Base-by-base conservation (phyloP, 2,329 filamentous ascomycete genomes). In the Chlorencoelia australis region DNA sequence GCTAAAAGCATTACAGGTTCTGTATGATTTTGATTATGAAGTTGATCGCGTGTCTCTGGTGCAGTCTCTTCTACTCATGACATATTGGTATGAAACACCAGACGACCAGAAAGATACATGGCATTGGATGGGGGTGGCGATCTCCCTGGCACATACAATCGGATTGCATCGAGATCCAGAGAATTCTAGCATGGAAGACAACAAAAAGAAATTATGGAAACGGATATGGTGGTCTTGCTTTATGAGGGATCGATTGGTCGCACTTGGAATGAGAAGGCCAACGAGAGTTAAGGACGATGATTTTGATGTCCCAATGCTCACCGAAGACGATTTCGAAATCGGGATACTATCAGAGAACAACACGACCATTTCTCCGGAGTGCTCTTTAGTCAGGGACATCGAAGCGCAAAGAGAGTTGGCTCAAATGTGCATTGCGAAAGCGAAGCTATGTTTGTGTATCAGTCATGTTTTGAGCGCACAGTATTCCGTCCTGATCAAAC, bases 221-320 rank as follows among this genome's bases (percentile, higher is more conserved):
- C 73, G 88, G 35, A 91, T 95, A 49, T 96, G 89, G 89, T 96
- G 89, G 89, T 94, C 84, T 20, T 93, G 85, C 45, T 94, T 94
- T 55, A 94, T 94, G 76, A 80, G 88, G 37, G 89, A 96, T 60
- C 82, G 88, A 32, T 70, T 95, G 27, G 87, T 95, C 45, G 89
- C 89, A 2, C 66, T 96, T 9, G 89, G 89, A 38, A 95, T 95
- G 88, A 76, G 89, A 39, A 76, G 89, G 36, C 88, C 88, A 4
- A 94, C 87, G 25, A 73, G 88, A 35, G 93, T 95, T 60, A 93
- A 93, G 67, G 80, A 87, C 42, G 84, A 91, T 51, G 88, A 95
- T 57, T 94, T 85, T 55, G 85, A 95, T 54, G 87, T 95, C 19
- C 85, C 88, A 1, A 91, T 94, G 84, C 68, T 95, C 33, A 77